Base-by-base conservation (phyloP, 306 rosid species). In the Gillenia trifoliata region DNA sequence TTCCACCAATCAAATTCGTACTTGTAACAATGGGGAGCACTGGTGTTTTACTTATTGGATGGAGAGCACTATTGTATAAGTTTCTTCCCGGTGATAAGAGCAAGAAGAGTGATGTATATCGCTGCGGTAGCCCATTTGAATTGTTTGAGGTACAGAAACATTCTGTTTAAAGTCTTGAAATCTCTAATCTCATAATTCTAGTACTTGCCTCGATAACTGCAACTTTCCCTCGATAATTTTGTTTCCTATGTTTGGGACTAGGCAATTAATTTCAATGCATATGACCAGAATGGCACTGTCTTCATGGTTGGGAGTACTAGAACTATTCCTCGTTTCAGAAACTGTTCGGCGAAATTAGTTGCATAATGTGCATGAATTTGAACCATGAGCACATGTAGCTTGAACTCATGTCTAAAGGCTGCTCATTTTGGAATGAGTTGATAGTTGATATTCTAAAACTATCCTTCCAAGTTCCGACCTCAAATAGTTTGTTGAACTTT, bases 121-220 rank as follows among this genome's bases (percentile, higher is more conserved):
- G 97, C 43, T 89, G 81, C 1, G 99, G 99, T 38, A 94, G 76
- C 78, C 93, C 95, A 43, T 92, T 92, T 74, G 99, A 94, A 83
- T 86, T 94, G 72, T 92, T 92, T 82, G 96, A 90, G 99, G 99
- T 94, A 85, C 11, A 22, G 8, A 5, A 1, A 31, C 11, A 3
- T 61, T 60, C 56, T 67, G 1, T 54, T 12, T 56, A 8, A 17
- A 22, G 8, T 62, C 22, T 20, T 47, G 45, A 26, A 19, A 29
- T 20, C 19, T 64, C 29, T 17, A 56, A n/a, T 26, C 8, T 12
- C 16, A 8, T 78, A n/a, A 15, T 22, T 55, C 17, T 29, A 16
- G 34, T 66, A 38, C 8, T 23, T 23, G 54, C 31, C 54, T 23
- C 6, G 2, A 33, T 28, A 45, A 71, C 15, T 52, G 22, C 64